A percentile compares a stretch with the other conserved stretches of the same genome.
Conservation (phyloP, 73 alveolate genomes). For the Symbiodinium natans region DNA sequence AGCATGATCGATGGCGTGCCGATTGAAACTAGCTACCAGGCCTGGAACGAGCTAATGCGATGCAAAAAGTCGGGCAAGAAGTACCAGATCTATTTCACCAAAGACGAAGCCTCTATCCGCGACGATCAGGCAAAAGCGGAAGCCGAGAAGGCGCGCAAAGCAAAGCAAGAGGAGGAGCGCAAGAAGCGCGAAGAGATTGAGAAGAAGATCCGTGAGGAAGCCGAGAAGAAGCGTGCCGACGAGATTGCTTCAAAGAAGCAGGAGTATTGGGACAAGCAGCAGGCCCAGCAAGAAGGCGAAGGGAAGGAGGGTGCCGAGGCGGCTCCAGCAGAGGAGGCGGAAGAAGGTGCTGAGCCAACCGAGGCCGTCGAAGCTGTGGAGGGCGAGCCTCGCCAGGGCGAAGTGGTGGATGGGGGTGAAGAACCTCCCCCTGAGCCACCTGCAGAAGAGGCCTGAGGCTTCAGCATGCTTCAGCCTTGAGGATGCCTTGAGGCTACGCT, state of each 20-base stretch:
- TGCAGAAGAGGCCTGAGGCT: background rate
- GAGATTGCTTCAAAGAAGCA: slow-evolving; percentile 85
- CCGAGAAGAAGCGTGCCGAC: slow-evolving; percentile 91
- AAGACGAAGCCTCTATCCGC: slow-evolving; percentile 79
- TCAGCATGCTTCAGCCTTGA: background rate
- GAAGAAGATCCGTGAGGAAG: slow-evolving; percentile 89
- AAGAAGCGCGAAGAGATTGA: slow-evolving; percentile 91
- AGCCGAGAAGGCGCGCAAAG: slow-evolving; percentile 75
- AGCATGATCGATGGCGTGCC: slow-evolving; percentile 88
- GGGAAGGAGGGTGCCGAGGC: slow-evolving; percentile 17
- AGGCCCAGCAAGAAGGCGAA: slow-evolving; percentile 28
- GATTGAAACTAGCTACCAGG: slow-evolving; percentile 82
- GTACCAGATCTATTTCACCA: slow-evolving; percentile 90
- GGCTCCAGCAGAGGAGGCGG: background rate
- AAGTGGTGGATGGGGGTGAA: slow-evolving; percentile 4
- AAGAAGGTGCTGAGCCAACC: background rate
- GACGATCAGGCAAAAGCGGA: slow-evolving; percentile 75
- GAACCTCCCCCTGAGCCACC: slow-evolving; percentile 12
- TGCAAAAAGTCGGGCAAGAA: slow-evolving; percentile 88
- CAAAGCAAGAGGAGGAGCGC: slow-evolving; percentile 89
- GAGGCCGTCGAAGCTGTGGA: slow-evolving; percentile 23
- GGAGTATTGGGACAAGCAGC: slow-evolving; percentile 90
- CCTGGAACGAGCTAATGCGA: slow-evolving; percentile 89
- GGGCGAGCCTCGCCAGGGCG: slow-evolving; percentile 14
- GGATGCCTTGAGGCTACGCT: too few species aligned